phyloP scores from a whole-genome alignment of 306 rosid species.

The Hippophae gyantsensis region DNA sequence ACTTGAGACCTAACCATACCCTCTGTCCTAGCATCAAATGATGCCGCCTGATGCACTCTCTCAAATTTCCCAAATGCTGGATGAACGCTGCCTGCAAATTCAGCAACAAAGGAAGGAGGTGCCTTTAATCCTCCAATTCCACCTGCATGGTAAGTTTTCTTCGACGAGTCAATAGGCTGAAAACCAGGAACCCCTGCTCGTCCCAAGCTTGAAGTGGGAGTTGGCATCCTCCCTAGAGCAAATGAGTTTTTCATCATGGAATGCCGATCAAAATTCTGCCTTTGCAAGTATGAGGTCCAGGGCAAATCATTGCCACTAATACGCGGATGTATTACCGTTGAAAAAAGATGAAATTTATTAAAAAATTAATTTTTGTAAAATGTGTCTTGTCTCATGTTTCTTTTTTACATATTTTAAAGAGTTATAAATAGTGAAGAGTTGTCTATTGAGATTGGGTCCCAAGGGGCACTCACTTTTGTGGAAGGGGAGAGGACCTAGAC shows the following conservation, averaged over 20 bases:
- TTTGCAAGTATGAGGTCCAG: slow-evolving; percentile 21
- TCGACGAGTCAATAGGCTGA: slow-evolving; percentile 1
- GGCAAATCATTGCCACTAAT: slow-evolving; percentile 19
- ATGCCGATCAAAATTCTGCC: slow-evolving; percentile 22
- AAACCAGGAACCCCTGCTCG: slow-evolving; percentile 13
- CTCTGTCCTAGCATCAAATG: slow-evolving; percentile 19
- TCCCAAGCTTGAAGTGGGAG: slow-evolving; percentile 21
- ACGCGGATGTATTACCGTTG: slow-evolving; percentile 32
- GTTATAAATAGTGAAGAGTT: too few relatives aligned
- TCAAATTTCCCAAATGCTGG: slow-evolving; percentile 31
- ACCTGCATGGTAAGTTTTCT: slow-evolving; percentile 21
- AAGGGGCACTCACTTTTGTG: too few relatives aligned
- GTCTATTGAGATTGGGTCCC: too few relatives aligned
- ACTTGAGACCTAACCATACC: slow-evolving; percentile 20
- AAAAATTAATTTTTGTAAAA: too few relatives aligned
- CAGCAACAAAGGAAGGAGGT: slow-evolving; percentile 27
- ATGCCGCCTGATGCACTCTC: slow-evolving; percentile 27
- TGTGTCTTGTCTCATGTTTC: too few relatives aligned
- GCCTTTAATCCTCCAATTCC: slow-evolving; percentile 16
- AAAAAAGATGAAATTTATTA: too few relatives aligned
- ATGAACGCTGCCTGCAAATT: slow-evolving; percentile 25
- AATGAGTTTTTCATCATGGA: slow-evolving; percentile 22
- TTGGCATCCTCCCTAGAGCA: slow-evolving; percentile 28
- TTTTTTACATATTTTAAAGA: too few relatives aligned
- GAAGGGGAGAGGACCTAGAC: too few relatives aligned